A percentile compares a stretch with the other conserved stretches of the same genome.
These are phyloP conservation scores for Hysterangium stoloniferum DNA, from an alignment of 768 basidiomycete species.

Conservation along the genomic window DNA sequence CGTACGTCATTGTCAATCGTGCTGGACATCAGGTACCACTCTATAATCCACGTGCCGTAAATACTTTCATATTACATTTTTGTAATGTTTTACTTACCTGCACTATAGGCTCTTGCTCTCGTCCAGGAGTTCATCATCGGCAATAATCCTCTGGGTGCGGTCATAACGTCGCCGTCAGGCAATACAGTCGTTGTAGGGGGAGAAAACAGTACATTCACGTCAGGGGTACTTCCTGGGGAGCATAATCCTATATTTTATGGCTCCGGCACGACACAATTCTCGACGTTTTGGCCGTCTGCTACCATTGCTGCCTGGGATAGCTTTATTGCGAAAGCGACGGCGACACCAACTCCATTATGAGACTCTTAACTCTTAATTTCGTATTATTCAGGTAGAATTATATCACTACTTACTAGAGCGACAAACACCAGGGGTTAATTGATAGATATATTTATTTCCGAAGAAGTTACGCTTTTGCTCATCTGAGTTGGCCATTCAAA, in stretches of 20 bases:
- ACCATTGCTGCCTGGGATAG: constrained; percentile 11
- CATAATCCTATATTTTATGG: constrained; percentile 51
- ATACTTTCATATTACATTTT: constrained; percentile 25
- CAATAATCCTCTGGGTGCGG: constrained; percentile 49
- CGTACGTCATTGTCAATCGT: constrained; percentile 30
- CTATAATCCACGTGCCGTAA: constrained; percentile 38
- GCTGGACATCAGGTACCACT: constrained; percentile 36
- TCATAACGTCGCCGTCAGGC: constrained; percentile 25
- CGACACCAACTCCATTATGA: too few relatives aligned
- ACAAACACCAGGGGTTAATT: too few relatives aligned
- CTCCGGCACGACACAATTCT: constrained; percentile 22
- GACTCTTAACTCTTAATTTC: too few relatives aligned
- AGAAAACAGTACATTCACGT: constrained; percentile 37
- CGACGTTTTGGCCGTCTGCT: constrained; percentile 13
- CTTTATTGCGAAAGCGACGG: constrained; percentile 8
- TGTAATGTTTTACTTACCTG: not conserved
- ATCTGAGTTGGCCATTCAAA: too few relatives aligned
- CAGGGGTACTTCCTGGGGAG: constrained; percentile 40
- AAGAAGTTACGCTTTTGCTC: too few relatives aligned
- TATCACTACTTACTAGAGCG: too few relatives aligned
- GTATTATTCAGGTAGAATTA: too few relatives aligned
- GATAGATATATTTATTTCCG: too few relatives aligned
- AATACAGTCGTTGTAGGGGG: constrained; percentile 38
- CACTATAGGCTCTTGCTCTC: constrained; percentile 48
- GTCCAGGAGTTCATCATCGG: constrained; percentile 63